Percentiles rank a stretch among this genome's conserved stretches.
Conservation (phyloP, 106 monocot species). For the Allium sativum region DNA sequence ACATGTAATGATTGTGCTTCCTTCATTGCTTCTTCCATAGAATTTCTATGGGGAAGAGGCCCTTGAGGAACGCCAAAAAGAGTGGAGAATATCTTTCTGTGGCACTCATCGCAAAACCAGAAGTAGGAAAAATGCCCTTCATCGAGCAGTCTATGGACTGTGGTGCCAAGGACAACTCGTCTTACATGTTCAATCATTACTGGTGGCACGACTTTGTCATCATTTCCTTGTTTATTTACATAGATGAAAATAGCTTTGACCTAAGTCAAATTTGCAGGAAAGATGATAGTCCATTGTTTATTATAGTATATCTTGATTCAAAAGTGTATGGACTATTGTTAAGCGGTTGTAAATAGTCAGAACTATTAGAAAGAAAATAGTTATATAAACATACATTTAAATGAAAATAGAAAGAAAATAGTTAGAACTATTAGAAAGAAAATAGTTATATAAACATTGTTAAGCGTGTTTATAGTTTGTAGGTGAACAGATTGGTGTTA, state of each 20-base stretch:
- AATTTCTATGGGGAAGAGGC: constrained; percentile 8
- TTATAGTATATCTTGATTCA: no score
- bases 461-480: no score
- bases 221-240: constrained; percentile 52
- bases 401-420: no score
- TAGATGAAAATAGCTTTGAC: not conserved
- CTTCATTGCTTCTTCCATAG: not conserved
- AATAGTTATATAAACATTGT: no score
- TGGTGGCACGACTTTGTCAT: constrained; percentile 82
- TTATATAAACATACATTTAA: no score
- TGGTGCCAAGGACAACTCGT: constrained; percentile 64
- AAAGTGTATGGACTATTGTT: no score
- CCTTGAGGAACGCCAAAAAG: constrained; percentile 85
- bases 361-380: no score
- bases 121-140: constrained; percentile 98
- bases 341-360: no score
- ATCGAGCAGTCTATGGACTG: constrained; percentile 58
- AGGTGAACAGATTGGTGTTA: no score
- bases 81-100: constrained; percentile 76
- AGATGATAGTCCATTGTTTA: no score
- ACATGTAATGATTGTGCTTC: not conserved
- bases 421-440: no score
- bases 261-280: no score
- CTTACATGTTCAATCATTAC: constrained; percentile 68
- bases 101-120: constrained; percentile 93